Percentiles rank a stretch among this genome's conserved stretches.
Conservation (phyloP, 1,284 basidiomycete genomes). For the Fomitopsis palustris region DNA sequence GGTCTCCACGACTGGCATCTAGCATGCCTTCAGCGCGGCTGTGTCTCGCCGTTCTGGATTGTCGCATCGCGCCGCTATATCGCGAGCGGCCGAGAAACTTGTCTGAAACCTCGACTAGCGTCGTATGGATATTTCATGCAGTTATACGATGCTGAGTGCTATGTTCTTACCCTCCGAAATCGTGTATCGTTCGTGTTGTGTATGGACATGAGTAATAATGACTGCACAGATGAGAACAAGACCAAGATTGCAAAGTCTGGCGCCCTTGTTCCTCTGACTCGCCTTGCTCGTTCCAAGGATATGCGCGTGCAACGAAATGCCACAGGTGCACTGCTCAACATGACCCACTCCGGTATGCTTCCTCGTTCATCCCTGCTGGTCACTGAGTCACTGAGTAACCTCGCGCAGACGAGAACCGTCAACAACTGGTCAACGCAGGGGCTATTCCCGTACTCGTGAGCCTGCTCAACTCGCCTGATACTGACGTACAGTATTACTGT, state of each 20-base stretch:
- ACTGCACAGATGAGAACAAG: constrained; percentile 90
- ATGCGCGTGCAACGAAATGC: constrained; percentile 99
- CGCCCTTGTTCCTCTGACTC: constrained; percentile 93
- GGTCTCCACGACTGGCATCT: too few species aligned
- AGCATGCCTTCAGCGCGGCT: too few species aligned
- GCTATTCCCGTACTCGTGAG: constrained; percentile 98
- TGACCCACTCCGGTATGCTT: constrained; percentile 92
- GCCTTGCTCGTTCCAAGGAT: constrained; percentile 96
- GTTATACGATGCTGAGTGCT: too few species aligned
- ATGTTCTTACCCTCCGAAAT: too few species aligned
- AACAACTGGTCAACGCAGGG: constrained; percentile 97
- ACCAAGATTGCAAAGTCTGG: constrained; percentile 99
- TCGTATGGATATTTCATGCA: too few species aligned
- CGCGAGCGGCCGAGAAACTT: too few species aligned
- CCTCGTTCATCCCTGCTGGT: constrained; percentile 4
- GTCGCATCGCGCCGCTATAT: too few species aligned
- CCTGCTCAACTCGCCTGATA: constrained; percentile 94
- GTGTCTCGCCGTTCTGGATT: too few species aligned
- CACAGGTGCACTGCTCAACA: constrained; percentile 96
- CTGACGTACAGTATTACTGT: constrained; percentile 99
- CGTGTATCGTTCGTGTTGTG: neutral
- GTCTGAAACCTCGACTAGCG: too few species aligned
- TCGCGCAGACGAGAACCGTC: constrained; percentile 96
- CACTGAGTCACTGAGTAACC: constrained; percentile 8
- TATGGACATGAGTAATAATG: neutral